Conservation (phyloP, 257 asterid species). For the Mitragyna speciosa region DNA sequence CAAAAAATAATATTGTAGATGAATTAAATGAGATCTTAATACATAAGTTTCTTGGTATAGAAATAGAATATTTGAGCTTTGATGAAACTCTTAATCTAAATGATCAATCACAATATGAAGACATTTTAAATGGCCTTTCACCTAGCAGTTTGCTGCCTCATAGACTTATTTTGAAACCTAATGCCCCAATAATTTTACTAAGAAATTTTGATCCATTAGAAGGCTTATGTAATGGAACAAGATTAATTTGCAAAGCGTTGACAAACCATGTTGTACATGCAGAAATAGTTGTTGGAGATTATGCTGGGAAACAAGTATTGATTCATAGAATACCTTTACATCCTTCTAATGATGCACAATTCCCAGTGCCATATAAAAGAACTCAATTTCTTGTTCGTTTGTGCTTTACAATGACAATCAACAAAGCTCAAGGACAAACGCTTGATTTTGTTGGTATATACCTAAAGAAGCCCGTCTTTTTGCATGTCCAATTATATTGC, state of each 20-base stretch:
- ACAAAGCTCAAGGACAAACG: background rate
- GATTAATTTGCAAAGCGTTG: background rate
- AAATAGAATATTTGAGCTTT: too few species aligned
- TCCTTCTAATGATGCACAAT: background rate
- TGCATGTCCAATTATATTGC: background rate
- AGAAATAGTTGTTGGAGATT: background rate
- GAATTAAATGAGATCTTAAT: too few species aligned
- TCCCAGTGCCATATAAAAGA: background rate
- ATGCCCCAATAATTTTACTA: too few species aligned
- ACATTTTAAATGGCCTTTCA: too few species aligned
- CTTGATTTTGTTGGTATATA: background rate
- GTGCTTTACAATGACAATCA: background rate
- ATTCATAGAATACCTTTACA: background rate
- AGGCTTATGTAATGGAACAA: too few species aligned
- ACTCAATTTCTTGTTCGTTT: background rate
- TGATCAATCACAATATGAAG: too few species aligned
- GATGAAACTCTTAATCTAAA: too few species aligned
- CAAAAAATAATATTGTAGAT: too few species aligned
- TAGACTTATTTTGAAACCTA: too few species aligned
- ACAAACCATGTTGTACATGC: background rate
- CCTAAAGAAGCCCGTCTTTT: background rate
- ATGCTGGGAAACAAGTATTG: background rate
- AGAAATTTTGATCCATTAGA: too few species aligned
- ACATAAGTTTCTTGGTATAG: too few species aligned
- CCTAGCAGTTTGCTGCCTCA: too few species aligned